Evolutionary conservation across 2,329 filamentous ascomycete genomes (phyloP).

Genomic region (Madurella mycetomatis): DNA sequence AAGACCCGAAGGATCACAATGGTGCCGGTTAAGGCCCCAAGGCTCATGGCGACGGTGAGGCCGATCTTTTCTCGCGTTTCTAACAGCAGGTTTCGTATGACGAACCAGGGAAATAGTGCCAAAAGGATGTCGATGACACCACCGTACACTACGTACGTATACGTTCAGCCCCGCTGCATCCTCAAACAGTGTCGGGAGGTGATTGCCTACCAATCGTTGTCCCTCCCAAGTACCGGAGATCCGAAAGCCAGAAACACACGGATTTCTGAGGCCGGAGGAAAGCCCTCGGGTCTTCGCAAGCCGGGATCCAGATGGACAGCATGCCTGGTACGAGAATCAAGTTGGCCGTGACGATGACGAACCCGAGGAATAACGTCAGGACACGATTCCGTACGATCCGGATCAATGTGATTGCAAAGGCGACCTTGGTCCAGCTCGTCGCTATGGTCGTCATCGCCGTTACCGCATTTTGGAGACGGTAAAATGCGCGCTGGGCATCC

Average conservation of each 20-base stretch:
- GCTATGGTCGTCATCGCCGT: slow-evolving; percentile 14
- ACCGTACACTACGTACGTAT: slow-evolving; percentile 1
- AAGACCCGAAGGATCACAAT: slow-evolving; percentile 5
- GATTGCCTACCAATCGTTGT: background rate
- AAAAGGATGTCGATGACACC: slow-evolving; percentile 9
- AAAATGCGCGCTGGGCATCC: slow-evolving; percentile 12
- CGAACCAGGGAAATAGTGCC: slow-evolving; percentile 7
- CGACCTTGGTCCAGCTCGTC: slow-evolving; percentile 25
- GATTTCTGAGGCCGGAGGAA: slow-evolving; percentile 1
- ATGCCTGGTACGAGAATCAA: slow-evolving; percentile 22
- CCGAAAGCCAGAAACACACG: background rate
- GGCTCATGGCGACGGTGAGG: slow-evolving; percentile 16
- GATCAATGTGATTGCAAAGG: slow-evolving; percentile 25
- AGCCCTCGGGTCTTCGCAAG: slow-evolving; percentile 11
- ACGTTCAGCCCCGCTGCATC: background rate
- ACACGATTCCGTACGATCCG: slow-evolving; percentile 21
- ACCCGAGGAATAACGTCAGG: slow-evolving; percentile 22
- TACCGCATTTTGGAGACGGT: slow-evolving; percentile 16
- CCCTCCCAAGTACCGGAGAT: background rate
- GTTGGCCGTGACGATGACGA: slow-evolving; percentile 24
- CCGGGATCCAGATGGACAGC: slow-evolving; percentile 20
- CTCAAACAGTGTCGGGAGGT: background rate
- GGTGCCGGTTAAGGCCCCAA: slow-evolving; percentile 16
- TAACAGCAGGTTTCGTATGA: slow-evolving; percentile 4
- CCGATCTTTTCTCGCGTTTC: slow-evolving; percentile 9